Base-by-base conservation (phyloP, 2,329 filamentous ascomycete genomes). In the Cercospora beticola region DNA sequence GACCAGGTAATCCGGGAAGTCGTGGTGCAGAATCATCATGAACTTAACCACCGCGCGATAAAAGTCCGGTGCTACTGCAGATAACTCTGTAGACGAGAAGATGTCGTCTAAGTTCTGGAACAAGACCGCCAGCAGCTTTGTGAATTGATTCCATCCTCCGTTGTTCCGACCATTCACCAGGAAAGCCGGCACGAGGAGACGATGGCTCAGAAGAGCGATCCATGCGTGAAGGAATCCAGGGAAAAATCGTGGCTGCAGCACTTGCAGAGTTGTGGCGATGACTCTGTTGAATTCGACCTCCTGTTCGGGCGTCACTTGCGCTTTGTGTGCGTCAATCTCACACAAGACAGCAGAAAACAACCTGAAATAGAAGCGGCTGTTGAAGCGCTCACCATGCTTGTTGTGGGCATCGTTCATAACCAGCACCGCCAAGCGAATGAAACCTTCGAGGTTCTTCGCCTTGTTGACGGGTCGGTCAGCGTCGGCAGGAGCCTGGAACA, bases 1-100 rank as follows among this genome's bases (percentile, higher is more conserved):
- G 5, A 92, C 91, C 52, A 99, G 82, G 79, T 97, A 99, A 66
- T 97, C 93, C 0, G 94, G 92, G 80, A 93, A 98, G 79, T 99
- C 95, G 77, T 98, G 95, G 74, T 97, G 92, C 64, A 99, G 83
- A 63, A 97, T 87, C 36, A 97, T 83, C 65, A 98, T 82, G 68
- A 97, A 87, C 76, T 96, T 93, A 59, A 97, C 83, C 1, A 92
- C 88, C 8, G 90, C 93, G 69, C 92, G 90, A 79, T 97, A 97
- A 70, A 97, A 88, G 65, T 94, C 92, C 78, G 92, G 94, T 36
- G 90, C 88, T 62, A 92, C 86, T 36, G 88, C 84, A 3, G 89
- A 85, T 16, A 93, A 86, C 67, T 89, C 89, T 30, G 89, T 82
- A 9, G 89, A 86, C 80, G 94, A 95, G 72, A 97, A 84, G 70